A percentile compares a stretch with the other conserved stretches of the same genome.
Evolutionary conservation across 2,329 filamentous ascomycete species (phyloP).

Genomic region (Plenodomus biglobosus): DNA sequence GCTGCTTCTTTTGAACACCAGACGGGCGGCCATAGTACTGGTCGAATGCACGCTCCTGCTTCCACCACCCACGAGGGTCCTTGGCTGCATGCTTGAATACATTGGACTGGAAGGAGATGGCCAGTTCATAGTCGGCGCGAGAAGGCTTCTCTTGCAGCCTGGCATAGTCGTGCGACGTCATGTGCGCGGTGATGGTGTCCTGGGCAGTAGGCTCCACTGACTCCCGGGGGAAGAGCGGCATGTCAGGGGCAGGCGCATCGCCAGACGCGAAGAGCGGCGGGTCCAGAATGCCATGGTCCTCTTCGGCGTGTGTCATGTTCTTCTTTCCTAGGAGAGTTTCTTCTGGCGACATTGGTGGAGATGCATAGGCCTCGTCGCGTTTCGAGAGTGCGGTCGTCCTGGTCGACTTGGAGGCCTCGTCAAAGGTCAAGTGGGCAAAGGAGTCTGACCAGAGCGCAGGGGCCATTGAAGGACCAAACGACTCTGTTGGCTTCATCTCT

Average conservation of each 20-base stretch:
- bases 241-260: conserved; percentile 30
- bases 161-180: conserved; percentile 36
- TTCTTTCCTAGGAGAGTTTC: conserved; percentile 41
- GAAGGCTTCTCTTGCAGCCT: conserved; percentile 34
- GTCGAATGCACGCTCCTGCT: conserved; percentile 54
- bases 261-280: conserved; percentile 40
- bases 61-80: conserved; percentile 47
- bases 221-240: conserved; percentile 42
- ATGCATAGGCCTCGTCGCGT: conserved; percentile 37
- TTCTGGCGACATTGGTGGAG: conserved; percentile 46
- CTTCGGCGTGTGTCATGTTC: conserved; percentile 31
- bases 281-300: conserved; percentile 35
- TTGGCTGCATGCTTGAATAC: conserved; percentile 34
- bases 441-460: conserved; percentile 24
- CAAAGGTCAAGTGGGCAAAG: conserved; percentile 14
- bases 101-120: conserved; percentile 37
- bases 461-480: conserved; percentile 41
- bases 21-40: conserved; percentile 51
- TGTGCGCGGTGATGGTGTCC: conserved; percentile 39
- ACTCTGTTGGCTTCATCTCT: conserved; percentile 45
- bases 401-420: conserved; percentile 27
- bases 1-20: conserved; percentile 42
- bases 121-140: conserved; percentile 43
- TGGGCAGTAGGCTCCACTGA: conserved; percentile 24
- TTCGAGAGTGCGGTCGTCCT: conserved; percentile 8